A percentile compares a stretch with the other conserved stretches of the same genome.
Conservation (phyloP, 345 rosid genomes). For the Citrus trifoliata region DNA sequence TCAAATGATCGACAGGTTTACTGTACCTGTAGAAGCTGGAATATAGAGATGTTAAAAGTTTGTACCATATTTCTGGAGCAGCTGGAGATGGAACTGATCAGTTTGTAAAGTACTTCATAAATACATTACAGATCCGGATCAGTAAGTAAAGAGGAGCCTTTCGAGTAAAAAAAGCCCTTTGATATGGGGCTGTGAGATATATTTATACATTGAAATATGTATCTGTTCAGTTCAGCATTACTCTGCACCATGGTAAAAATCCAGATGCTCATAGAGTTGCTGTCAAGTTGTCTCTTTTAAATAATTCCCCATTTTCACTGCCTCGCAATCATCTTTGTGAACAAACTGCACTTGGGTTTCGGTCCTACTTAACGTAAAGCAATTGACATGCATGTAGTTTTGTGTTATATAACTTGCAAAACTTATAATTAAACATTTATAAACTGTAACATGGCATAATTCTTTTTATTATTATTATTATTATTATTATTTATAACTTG, state of each 20-base stretch:
- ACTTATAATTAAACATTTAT: not conserved
- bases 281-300: not conserved
- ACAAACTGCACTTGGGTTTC: not conserved
- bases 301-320: not conserved
- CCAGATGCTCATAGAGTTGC: not conserved
- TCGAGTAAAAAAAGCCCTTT: not conserved
- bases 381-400: not conserved
- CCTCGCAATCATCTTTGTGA: not conserved
- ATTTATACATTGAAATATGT: not conserved
- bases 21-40: not conserved
- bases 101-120: not conserved
- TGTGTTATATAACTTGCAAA: not conserved
- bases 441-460: too few species aligned
- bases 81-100: not conserved
- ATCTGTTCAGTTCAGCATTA: not conserved
- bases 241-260: too few species aligned
- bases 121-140: not conserved
- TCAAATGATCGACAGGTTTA: not conserved
- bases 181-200: not conserved
- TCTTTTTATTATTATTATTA: too few species aligned
- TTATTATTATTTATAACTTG: too few species aligned
- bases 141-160: not conserved
- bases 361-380: not conserved
- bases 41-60: not conserved
- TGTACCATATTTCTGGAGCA: not conserved